phyloP scores from a whole-genome alignment of 2,329 filamentous ascomycete species.

The Trichoderma gracile region DNA sequence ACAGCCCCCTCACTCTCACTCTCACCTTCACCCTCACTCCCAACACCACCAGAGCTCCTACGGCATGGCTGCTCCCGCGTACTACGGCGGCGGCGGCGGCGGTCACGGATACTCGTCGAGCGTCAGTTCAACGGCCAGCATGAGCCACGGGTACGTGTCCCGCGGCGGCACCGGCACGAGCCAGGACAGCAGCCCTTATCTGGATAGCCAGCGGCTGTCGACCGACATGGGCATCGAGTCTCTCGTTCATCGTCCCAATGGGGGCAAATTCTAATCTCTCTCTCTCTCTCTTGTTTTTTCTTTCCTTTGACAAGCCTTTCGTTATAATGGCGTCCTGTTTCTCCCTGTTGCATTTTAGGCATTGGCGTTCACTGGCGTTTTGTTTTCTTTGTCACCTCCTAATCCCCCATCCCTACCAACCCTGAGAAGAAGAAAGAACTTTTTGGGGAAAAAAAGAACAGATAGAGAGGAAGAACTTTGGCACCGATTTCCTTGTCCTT shows the following conservation, averaged over 20 bases:
- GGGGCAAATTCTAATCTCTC: slow-evolving; percentile 31
- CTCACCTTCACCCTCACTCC: slow-evolving; percentile 20
- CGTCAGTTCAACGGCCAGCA: slow-evolving; percentile 50
- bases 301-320: neutral
- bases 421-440: neutral
- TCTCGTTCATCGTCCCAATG: slow-evolving; percentile 55
- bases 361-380: slow-evolving; percentile 19
- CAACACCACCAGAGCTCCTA: slow-evolving; percentile 31
- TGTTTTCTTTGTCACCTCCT: neutral
- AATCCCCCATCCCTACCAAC: neutral
- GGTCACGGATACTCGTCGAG: slow-evolving; percentile 55
- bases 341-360: neutral
- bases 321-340: neutral
- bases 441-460: neutral
- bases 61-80: slow-evolving; percentile 31
- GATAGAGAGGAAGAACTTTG: neutral
- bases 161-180: slow-evolving; percentile 33
- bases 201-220: slow-evolving; percentile 51
- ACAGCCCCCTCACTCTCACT: neutral
- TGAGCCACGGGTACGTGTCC: slow-evolving; percentile 39
- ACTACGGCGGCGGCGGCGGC: slow-evolving; percentile 41
- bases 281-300: neutral
- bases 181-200: slow-evolving; percentile 50
- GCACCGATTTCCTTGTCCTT: neutral
- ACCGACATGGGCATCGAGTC: slow-evolving; percentile 63